Percentiles rank a stretch among this genome's conserved stretches.
Evolutionary conservation across 75 land plant species (phyloP).

Genomic region (Selaginella tamariscina): DNA sequence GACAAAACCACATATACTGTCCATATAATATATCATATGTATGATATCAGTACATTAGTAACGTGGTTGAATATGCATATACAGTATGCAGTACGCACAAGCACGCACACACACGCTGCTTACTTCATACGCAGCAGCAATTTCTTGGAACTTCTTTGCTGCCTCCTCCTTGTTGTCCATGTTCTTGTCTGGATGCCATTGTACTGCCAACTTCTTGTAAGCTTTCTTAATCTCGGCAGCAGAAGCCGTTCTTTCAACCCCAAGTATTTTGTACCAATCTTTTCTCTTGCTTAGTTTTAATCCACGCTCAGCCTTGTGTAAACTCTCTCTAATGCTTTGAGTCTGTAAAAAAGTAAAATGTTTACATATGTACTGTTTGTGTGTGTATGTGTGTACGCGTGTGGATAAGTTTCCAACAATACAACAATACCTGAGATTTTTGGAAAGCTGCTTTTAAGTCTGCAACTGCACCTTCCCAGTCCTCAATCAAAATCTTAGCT

Average conservation of each 20-base stretch:
- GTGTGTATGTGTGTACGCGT: no score
- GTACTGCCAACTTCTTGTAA: conserved; percentile 92
- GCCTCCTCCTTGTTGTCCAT: conserved; percentile 94
- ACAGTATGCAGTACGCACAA: neutral
- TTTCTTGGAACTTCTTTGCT: conserved; percentile 74
- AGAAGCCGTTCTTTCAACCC: conserved; percentile 72
- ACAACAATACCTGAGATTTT: conserved; percentile 66
- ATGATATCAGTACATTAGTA: neutral
- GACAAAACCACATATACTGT: neutral
- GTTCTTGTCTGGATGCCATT: conserved; percentile 99
- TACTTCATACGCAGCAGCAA: conserved; percentile 99
- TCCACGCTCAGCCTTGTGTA: conserved; percentile 74
- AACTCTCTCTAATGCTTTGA: conserved; percentile 56
- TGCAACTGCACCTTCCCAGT: conserved; percentile 93
- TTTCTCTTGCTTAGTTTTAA: conserved; percentile 89
- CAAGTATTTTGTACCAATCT: conserved; percentile 96
- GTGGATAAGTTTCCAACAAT: no score
- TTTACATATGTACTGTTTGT: no score
- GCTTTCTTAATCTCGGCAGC: conserved; percentile 80
- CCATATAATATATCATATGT: neutral
- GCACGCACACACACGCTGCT: neutral
- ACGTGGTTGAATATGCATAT: neutral
- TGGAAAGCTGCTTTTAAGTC: conserved; percentile 74
- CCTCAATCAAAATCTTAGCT: conserved; percentile 83
- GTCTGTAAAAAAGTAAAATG: conserved; percentile 42